Evolutionary conservation across 345 rosid species (phyloP), one percentile per base, ranked within the genome.

Genomic region (Salix viminalis): DNA sequence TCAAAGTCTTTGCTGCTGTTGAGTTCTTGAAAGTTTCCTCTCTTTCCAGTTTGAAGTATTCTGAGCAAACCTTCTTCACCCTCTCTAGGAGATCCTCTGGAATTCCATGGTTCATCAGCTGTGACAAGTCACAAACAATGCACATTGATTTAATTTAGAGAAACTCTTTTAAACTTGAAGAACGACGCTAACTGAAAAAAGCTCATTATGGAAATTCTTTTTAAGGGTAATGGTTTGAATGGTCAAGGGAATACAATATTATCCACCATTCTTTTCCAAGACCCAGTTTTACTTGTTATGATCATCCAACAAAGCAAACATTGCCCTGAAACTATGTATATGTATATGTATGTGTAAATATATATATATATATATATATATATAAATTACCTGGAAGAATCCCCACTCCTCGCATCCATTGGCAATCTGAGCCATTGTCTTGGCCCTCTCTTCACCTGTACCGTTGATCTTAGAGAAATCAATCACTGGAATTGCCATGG

Each of bases 31-130:
- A 94, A 34, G 73, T 83, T 73, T 86, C 87, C 76, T 92, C 97
- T 79, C 98, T 90, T 77, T 92, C 97, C 44, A 78, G 15, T 84
- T 83, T 88, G 66, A 83, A 92, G 71, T 83, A 89, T 10, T 90
- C 88, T 8, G 89, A 79, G 80, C 84, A 54, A 1, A 87, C 91
- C 76, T 79, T 91, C 89, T 90, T 94, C 88, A 92, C 97, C 66
- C 85, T 89, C 74, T 87, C 88, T 15, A 94, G 82, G 37, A 92
- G 81, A 82, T 92, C 92, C 79, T 83, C 91, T 56, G 91, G 70
- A 32, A 94, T 86, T 76, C 95, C 97, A 84, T 91, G 97, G 88
- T 92, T 92, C 91, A 79, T 86, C 80, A 94, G 83, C 98, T 94
- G 79, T 54, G 65, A 28, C 42, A 75, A 26, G 32, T 69, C 36